Base-by-base conservation (phyloP, 345 rosid genomes). In the Hirschfeldia incana region DNA sequence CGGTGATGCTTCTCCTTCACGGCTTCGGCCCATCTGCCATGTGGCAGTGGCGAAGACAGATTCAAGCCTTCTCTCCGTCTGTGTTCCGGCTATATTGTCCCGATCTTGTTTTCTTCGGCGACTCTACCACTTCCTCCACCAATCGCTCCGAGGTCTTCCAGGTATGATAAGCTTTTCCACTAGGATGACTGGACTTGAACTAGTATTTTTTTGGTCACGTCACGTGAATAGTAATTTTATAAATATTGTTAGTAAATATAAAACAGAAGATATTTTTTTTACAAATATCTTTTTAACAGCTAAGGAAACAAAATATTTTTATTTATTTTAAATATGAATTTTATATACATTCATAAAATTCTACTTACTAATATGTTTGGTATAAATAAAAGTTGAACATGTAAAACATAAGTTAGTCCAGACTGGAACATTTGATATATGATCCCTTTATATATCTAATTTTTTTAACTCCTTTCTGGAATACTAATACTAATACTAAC, bases 1-100 rank as follows among this genome's bases (percentile, higher is more conserved):
- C 91, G 0, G 74, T 84, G 12, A 61, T 94, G n/a, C 73, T 94
- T 39, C 84, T 94, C 36, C 81, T 94, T 76, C 98, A 94, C 39
- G 98, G 97, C 59, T 94, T 94, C 70, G 98, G 98, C 0, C 97
- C 97, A 6, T 64, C 74, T 10, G 83, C 93, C 13, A 74, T 89
- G 65, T 92, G 94, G 94, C 94, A 90, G 75, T 94, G 98, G 98
- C 86, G 93, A 15, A 69, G 69, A 33, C 94, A 92, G 85, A 94
- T 90, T 32, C 93, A 88, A 63, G 86, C 83, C 78, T 86, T 83
- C 83, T 86, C 92, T 2, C 67, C 87, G 0, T 76, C 90, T 0
- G 4, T 34, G 21, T 89, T 87, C 84, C 72, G 88, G 16, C 76
- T 94, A 2, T 92, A 85, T 75, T 91, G 89, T 44, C 97, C 98